Evolutionary conservation across 2,329 filamentous ascomycete genomes (phyloP), one percentile per base, ranked within the genome.

Genomic region (Penicillium decumbens): DNA sequence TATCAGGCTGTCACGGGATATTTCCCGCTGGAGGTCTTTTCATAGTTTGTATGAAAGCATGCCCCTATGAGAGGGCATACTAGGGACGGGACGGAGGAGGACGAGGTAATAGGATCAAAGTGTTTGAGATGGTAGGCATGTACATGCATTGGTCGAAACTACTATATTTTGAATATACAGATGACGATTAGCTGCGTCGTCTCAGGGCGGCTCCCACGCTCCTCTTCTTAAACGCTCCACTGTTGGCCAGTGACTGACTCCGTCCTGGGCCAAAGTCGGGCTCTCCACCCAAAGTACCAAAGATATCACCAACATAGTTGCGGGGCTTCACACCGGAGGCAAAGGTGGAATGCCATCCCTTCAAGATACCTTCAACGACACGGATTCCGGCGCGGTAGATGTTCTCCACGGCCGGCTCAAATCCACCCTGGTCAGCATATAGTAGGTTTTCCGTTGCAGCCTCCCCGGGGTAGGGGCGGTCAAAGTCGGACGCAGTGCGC

Each of bases 231-330:
- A 58, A 57, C 5, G 56, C 58, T 7, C 56, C 60, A 5, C 55
- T 57, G 27, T 59, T 57, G 2, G 44, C 43, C 23, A 62, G 45
- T 5, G 58, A 51, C 28, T 59, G 47, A 6, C 47, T 23, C 7
- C 53, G 50, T 3, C 64, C 55, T 24, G 65, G 64, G 0, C 84
- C 84, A 65, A 87, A 88, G 62, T 86, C 81, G 0, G 84, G 84
- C 35, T 69, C 65, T 1, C 83, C 84, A 1, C 84, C 84, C 3
- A 89, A 69, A 8, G 79, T 83, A 12, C 84, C 85, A 56, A 88
- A 84, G 46, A 89, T 83, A 61, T 88, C 84, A 5, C 85, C 85
- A 32, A 88, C 70, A 59, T 89, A 89, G 60, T 88, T 88, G 1
- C 64, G 71, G 0, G 84, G 70, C 52, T 72, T 64, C 33, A 89